phyloP scores from a whole-genome alignment of 306 rosid species.

The Prunus mongolica region DNA sequence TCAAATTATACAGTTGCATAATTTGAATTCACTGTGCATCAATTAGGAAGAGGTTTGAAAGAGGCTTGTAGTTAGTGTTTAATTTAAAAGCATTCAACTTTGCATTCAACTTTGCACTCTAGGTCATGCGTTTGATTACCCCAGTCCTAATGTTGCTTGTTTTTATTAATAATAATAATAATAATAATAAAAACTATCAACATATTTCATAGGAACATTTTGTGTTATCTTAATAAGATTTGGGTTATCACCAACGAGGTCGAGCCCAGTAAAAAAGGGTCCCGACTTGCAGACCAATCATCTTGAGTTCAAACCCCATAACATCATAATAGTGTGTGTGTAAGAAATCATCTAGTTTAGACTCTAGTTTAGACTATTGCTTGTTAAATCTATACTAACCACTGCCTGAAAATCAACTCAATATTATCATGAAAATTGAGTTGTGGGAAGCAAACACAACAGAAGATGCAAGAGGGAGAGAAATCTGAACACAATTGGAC shows the following conservation, averaged over 20 bases:
- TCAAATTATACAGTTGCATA: not conserved
- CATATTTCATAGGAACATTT: too few species aligned
- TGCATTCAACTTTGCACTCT: not conserved
- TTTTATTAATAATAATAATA: too few species aligned
- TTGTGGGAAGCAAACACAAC: not conserved
- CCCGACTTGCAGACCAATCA: too few species aligned
- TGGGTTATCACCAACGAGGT: too few species aligned
- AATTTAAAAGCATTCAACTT: not conserved
- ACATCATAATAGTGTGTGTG: too few species aligned
- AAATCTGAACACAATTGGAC: constrained; percentile 24
- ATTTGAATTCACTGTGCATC: not conserved
- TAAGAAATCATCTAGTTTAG: too few species aligned
- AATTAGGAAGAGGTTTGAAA: not conserved
- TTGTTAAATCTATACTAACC: not conserved
- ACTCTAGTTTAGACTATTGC: too few species aligned
- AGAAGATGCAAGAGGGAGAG: constrained; percentile 21
- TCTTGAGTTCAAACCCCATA: fast-evolving
- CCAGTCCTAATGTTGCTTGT: too few species aligned
- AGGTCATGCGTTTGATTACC: not conserved
- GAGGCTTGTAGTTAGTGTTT: not conserved
- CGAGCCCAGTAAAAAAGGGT: too few species aligned
- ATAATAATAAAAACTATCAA: too few species aligned
- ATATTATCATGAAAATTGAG: not conserved
- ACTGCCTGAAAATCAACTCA: not conserved
- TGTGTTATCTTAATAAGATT: too few species aligned